phyloP scores from a whole-genome alignment of 75 land plant species.

The Selaginella moellendorffii region DNA sequence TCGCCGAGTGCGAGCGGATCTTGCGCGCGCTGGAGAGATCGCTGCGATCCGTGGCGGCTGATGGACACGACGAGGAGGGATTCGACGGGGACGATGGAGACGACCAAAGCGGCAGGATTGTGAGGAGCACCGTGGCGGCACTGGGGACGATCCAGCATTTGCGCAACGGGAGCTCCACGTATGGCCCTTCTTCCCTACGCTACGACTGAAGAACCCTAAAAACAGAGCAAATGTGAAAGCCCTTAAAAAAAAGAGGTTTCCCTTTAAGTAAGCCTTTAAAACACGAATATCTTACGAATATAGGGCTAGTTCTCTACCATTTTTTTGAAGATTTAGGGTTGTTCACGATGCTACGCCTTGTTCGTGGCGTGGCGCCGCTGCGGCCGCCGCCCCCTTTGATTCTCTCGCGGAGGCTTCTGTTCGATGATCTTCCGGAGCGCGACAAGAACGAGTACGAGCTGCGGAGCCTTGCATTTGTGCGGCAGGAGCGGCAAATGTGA shows the following conservation, averaged over 20 bases:
- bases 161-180: constrained; percentile 4
- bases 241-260: no score
- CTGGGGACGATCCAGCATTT: background rate
- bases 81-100: no score
- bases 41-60: no score
- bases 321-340: no score
- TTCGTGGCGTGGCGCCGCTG: no score
- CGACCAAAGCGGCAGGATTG: background rate
- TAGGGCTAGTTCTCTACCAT: no score
- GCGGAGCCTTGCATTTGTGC: background rate
- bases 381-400: background rate
- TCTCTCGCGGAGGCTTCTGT: background rate
- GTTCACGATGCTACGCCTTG: no score
- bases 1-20: background rate
- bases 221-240: no score
- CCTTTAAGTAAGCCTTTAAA: no score
- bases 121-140: background rate
- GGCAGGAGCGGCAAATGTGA: background rate
- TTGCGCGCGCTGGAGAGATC: background rate
- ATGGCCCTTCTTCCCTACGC: background rate
- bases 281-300: no score
- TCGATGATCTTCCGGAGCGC: background rate
- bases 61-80: background rate
- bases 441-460: background rate
- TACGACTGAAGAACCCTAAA: no score